Evolutionary conservation across 169 alveolate genomes (phyloP).

Genomic region (Theileria luwenshuni): DNA sequence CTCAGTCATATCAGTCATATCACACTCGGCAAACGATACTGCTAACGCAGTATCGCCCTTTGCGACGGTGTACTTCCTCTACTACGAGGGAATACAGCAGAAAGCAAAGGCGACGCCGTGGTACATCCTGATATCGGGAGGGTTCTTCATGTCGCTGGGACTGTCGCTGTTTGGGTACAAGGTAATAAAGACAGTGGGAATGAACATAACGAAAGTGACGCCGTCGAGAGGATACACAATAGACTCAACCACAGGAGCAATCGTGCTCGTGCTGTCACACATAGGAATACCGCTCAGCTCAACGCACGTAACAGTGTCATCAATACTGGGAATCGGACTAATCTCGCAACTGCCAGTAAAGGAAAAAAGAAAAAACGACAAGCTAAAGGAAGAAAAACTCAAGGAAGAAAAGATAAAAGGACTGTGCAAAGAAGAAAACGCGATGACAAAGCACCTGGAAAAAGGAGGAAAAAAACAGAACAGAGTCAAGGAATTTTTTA

Average conservation of each 20-base stretch:
- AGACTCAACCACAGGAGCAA: constrained; percentile 77
- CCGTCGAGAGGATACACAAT: constrained; percentile 85
- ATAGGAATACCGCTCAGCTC: constrained; percentile 86
- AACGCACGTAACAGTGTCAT: constrained; percentile 84
- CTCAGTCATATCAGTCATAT: constrained; percentile 78
- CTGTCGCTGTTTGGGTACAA: constrained; percentile 80
- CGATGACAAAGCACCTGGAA: not conserved
- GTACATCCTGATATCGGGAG: constrained; percentile 82
- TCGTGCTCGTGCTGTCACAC: constrained; percentile 78
- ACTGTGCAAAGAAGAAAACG: constrained; percentile 4
- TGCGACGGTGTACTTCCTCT: constrained; percentile 65
- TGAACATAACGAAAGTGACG: constrained; percentile 77
- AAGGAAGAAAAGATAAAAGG: not conserved
- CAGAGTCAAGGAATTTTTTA: not conserved
- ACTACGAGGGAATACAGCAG: constrained; percentile 39
- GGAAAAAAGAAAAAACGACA: not conserved
- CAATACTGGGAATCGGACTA: constrained; percentile 84
- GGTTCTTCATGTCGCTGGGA: constrained; percentile 81
- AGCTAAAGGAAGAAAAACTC: not conserved
- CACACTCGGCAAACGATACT: constrained; percentile 85
- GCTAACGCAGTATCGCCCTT: constrained; percentile 86
- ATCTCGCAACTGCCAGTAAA: constrained; percentile 21
- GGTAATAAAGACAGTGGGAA: constrained; percentile 80
- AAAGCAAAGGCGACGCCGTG: constrained; percentile 72
- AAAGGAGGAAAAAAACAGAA: not conserved